These are phyloP conservation scores for Globomyces sp. DNA, from an alignment of 371 early-diverging fungal genomes.

Conservation along the genomic window DNA sequence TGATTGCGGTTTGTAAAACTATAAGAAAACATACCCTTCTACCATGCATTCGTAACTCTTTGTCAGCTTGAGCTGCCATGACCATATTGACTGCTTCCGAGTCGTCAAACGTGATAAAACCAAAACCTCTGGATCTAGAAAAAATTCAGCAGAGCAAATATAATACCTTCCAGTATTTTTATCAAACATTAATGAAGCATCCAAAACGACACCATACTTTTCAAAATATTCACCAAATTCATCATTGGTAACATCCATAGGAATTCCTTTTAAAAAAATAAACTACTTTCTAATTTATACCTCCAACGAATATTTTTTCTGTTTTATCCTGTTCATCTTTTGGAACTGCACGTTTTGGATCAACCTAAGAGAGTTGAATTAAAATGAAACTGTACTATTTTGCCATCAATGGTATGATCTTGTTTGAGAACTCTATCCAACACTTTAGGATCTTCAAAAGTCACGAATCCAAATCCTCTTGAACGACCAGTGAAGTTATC, in stretches of 20 bases:
- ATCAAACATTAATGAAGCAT: slow-evolving; percentile 85
- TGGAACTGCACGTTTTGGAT: slow-evolving; percentile 86
- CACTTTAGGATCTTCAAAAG: slow-evolving; percentile 64
- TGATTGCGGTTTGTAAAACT: too few relatives aligned
- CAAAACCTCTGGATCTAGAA: too few relatives aligned
- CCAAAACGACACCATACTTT: slow-evolving; percentile 53
- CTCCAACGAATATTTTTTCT: slow-evolving; percentile 13
- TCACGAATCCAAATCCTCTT: slow-evolving; percentile 89
- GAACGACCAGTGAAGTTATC: slow-evolving; percentile 76
- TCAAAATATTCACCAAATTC: slow-evolving; percentile 74
- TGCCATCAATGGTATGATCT: slow-evolving; percentile 80
- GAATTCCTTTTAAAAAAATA: slow-evolving; percentile 87
- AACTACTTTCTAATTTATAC: slow-evolving; percentile 66
- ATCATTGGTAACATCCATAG: slow-evolving; percentile 58
- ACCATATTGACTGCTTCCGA: too few relatives aligned
- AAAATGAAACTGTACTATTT: slow-evolving; percentile 56
- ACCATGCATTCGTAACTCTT: too few relatives aligned
- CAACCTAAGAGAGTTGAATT: slow-evolving; percentile 55
- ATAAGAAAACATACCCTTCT: too few relatives aligned
- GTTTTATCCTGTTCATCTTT: slow-evolving; percentile 48
- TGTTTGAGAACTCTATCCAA: slow-evolving; percentile 72
- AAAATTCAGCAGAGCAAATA: not conserved
- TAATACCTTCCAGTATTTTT: slow-evolving; percentile 55
- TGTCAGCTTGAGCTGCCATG: too few relatives aligned
- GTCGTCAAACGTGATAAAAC: too few relatives aligned